A percentile compares a stretch with the other conserved stretches of the same genome.
Conservation (phyloP, 371 early-diverging fungal species). For the Lichtheimia ramosa region DNA sequence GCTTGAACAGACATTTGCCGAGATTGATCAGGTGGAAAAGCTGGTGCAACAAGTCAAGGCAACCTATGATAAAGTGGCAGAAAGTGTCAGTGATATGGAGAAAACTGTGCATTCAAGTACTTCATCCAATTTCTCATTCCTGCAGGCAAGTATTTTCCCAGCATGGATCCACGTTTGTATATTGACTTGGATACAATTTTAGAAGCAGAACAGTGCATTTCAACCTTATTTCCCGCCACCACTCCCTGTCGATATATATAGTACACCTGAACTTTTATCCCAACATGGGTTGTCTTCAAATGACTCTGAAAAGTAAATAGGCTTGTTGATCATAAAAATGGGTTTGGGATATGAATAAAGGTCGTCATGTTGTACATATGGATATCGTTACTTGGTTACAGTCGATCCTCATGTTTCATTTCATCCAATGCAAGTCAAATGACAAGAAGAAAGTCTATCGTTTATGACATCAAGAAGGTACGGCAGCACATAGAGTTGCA, state of each 20-base stretch:
- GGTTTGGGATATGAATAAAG: no score
- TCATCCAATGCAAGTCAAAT: no score
- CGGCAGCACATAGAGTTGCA: no score
- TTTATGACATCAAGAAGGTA: no score
- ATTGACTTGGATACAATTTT: neutral
- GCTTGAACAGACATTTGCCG: constrained; percentile 26
- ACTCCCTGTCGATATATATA: constrained; percentile 35
- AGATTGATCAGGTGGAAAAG: constrained; percentile 42
- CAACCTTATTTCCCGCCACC: constrained; percentile 56
- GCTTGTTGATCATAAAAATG: no score
- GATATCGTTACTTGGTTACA: no score
- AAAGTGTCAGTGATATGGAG: constrained; percentile 40
- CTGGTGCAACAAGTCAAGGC: constrained; percentile 31
- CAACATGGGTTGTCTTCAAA: no score
- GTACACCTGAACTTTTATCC: constrained; percentile 26
- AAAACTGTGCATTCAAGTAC: constrained; percentile 28
- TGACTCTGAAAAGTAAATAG: no score
- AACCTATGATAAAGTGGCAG: constrained; percentile 37
- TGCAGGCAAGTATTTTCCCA: constrained; percentile 11
- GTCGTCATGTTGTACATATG: no score
- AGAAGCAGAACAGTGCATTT: constrained; percentile 10
- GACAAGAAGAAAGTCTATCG: no score
- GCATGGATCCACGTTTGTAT: neutral
- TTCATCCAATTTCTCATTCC: constrained; percentile 17
- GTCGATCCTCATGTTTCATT: no score